These are phyloP conservation scores for Stevia rebaudiana DNA, from an alignment of 140 eudicot genomes.

Conservation along the genomic window DNA sequence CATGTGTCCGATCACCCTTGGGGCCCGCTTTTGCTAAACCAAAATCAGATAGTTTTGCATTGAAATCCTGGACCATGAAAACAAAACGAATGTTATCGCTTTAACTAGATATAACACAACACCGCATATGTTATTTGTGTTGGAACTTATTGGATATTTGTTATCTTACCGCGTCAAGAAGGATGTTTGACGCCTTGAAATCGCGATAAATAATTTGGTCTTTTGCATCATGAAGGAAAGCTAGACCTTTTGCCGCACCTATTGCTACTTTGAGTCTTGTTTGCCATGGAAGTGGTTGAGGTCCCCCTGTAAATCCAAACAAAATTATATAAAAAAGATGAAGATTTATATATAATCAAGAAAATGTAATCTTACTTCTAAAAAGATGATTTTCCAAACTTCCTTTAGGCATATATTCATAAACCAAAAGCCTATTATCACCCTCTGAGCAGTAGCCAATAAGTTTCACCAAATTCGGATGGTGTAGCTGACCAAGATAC, in stretches of 20 bases:
- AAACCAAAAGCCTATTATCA: slow-evolving; percentile 78
- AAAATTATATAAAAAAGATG: neutral
- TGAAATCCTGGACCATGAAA: slow-evolving; percentile 62
- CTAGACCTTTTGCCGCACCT: slow-evolving; percentile 89
- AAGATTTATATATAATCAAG: neutral
- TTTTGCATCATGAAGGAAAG: slow-evolving; percentile 84
- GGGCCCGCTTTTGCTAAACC: slow-evolving; percentile 98
- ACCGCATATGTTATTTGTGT: too few relatives aligned
- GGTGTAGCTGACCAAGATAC: slow-evolving; percentile 76
- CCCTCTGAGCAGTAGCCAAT: slow-evolving; percentile 92
- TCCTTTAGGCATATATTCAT: slow-evolving; percentile 95
- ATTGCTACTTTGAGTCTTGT: slow-evolving; percentile 86
- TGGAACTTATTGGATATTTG: too few relatives aligned
- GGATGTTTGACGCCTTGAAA: slow-evolving; percentile 90
- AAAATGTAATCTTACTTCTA: slow-evolving; percentile 42
- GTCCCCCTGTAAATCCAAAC: slow-evolving; percentile 54
- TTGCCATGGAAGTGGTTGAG: slow-evolving; percentile 90
- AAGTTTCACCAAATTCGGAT: slow-evolving; percentile 88
- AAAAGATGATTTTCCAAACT: slow-evolving; percentile 96
- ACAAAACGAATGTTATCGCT: neutral
- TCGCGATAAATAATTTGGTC: slow-evolving; percentile 85
- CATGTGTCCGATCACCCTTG: slow-evolving; percentile 85
- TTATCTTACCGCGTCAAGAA: slow-evolving; percentile 67
- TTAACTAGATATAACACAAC: too few relatives aligned
- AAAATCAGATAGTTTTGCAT: slow-evolving; percentile 83